Evolutionary conservation across 1,284 basidiomycete genomes (phyloP), one percentile per base, ranked within the genome.

Genomic region (Fistulina hepatica): DNA sequence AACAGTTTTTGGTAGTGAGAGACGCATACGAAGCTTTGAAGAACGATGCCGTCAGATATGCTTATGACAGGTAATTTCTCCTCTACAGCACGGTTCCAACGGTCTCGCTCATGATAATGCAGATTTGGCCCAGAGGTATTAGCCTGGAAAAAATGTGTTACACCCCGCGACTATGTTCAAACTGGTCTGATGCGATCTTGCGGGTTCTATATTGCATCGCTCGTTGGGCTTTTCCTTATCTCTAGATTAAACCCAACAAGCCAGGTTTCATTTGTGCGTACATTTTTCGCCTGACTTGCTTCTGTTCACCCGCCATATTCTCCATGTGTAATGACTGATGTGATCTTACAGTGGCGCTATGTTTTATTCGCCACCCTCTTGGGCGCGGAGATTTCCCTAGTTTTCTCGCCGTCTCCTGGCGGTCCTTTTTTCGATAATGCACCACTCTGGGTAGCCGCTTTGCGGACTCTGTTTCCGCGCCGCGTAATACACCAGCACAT

Each of bases 11-110:
- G 41, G 52, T 63, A 20, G 74, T 85, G 2, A 64, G 86, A 36
- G 71, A 78, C 48, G 83, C 81, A 13, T 91, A 81, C 51, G 88
- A 93, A 53, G 76, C 77, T 1, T 57, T 93, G 21, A 84, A 76
- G 42, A 73, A 90, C 48, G 85, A 89, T 0, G 65, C 75, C 2
- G 78, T 79, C 41, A 63, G 88, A 33, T 91, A 86, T 60, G 89
- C 88, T 0, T 93, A 93, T 55, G 89, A 93, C 59, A 65, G 74
- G 81, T 80, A 40, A 40, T 68, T 53, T 13, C 7, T 12, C 12
- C 34, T 23, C 6, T 4, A 27, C 22, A 16, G 9, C 24, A n/a
- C n/a, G n/a, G n/a, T n/a, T n/a, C n/a, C n/a, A n/a, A n/a, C n/a
- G n/a, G n/a, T n/a, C n/a, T n/a, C n/a, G n/a, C n/a, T n/a, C n/a